A percentile compares a stretch with the other conserved stretches of the same genome.
These are phyloP conservation scores for Boletus bicolor DNA, from an alignment of 768 basidiomycete species.

Conservation along the genomic window DNA sequence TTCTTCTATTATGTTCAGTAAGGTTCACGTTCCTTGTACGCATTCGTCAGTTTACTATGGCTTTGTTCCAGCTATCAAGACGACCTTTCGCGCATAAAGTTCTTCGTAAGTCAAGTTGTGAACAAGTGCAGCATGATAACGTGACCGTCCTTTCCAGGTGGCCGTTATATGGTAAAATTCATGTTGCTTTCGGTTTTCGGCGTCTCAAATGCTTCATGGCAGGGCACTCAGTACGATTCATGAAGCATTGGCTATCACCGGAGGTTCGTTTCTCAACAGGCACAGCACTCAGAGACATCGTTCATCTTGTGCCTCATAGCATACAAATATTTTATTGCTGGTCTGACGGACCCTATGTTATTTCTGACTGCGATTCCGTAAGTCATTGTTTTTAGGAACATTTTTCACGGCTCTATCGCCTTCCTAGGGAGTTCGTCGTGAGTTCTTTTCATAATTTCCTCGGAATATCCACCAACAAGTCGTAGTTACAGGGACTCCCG, in stretches of 20 bases:
- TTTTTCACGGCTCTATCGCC: background rate
- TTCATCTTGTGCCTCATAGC: background rate
- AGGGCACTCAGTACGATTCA: constrained; percentile 13
- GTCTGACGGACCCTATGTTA: background rate
- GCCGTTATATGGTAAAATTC: constrained; percentile 5
- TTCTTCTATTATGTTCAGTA: constrained; percentile 13
- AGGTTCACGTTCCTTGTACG: background rate
- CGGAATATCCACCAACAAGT: background rate
- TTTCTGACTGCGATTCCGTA: background rate
- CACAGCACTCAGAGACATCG: too few species aligned
- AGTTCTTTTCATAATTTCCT: background rate
- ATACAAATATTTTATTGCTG: constrained; percentile 7
- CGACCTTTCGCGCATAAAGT: constrained; percentile 2
- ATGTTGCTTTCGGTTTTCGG: background rate
- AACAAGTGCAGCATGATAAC: background rate
- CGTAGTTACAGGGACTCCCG: constrained; percentile 5
- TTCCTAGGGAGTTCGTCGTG: constrained; percentile 7
- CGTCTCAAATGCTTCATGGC: background rate
- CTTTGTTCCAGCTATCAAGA: background rate
- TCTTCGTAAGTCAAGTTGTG: constrained; percentile 3
- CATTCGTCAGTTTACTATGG: background rate
- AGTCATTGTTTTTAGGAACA: background rate
- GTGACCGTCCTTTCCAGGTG: constrained; percentile 1
- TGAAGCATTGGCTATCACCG: constrained; percentile 6
- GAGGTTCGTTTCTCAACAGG: constrained; percentile 3